Evolutionary conservation across 2,329 filamentous ascomycete species (phyloP), one percentile per base, ranked within the genome.

Genomic region (Trichoderma simmonsii): DNA sequence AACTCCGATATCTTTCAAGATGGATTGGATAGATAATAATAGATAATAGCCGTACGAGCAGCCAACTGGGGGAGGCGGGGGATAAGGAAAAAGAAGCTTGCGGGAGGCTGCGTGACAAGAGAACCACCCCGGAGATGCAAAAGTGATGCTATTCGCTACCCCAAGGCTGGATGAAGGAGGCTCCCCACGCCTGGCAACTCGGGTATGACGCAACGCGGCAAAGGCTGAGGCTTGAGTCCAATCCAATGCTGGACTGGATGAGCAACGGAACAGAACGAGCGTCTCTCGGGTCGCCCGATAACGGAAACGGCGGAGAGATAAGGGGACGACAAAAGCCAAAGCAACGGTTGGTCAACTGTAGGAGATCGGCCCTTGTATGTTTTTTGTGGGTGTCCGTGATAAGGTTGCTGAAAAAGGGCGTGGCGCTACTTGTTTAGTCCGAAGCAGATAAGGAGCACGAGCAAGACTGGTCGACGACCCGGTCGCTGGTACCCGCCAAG

Each of bases 291-390:
- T 54, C 43, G 66, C 57, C 66, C 66, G 71, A 70, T 70, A 72
- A 64, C 71, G 71, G 71, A 70, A 71, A 39, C 66, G 36, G 59
- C 43, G 71, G 71, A 70, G 66, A 72, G 71, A 72, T 72, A 72
- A 72, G 60, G 51, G 43, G 26, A 57, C n/a, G 48, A 51, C 21
- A 70, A n/a, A 28, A 34, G 39, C 43, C 24, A 56, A 21, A 43
- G 30, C 48, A 36, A 32, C 59, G 71, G 66, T 70, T 70, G 71
- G 71, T 34, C 71, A 70, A 61, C 24, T 43, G 51, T 43, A 56
- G 39, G 26, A 72, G 71, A 70, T 72, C 71, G 66, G 71, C 60
- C 71, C 65, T 60, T 30, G 67, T 56, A 36, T 54, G 30, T 61
- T 62, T 64, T 57, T 62, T 72, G 70, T 67, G 70, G 63, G 63